phyloP scores from a whole-genome alignment of 2,329 filamentous ascomycete species.

The Venturia aucupariae region DNA sequence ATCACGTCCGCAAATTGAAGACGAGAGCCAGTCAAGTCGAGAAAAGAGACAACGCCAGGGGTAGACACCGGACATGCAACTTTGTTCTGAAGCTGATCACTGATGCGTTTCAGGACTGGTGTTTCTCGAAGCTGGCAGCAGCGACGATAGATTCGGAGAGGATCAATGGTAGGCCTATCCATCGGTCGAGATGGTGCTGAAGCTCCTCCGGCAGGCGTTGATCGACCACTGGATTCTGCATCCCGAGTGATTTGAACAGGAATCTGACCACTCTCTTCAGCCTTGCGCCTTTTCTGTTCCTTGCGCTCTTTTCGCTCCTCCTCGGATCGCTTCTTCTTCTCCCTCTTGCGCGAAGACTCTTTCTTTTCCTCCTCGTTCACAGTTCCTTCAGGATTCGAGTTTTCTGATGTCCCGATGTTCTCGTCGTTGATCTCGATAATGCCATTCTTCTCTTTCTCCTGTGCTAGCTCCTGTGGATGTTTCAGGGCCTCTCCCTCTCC shows the following conservation, averaged over 20 bases:
- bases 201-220: slow-evolving; percentile 20
- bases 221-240: slow-evolving; percentile 46
- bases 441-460: slow-evolving; percentile 47
- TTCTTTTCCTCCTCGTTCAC: slow-evolving; percentile 27
- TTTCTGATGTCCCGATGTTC: slow-evolving; percentile 33
- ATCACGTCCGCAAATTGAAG: slow-evolving; percentile 75
- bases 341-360: slow-evolving; percentile 61
- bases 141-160: slow-evolving; percentile 81
- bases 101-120: slow-evolving; percentile 82
- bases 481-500: slow-evolving; percentile 69
- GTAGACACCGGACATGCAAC: slow-evolving; percentile 54
- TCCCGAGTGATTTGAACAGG: slow-evolving; percentile 75
- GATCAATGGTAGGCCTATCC: slow-evolving; percentile 74
- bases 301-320: slow-evolving; percentile 87
- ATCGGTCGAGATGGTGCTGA: slow-evolving; percentile 39
- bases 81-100: slow-evolving; percentile 70
- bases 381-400: slow-evolving; percentile 32
- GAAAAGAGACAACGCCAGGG: slow-evolving; percentile 67
- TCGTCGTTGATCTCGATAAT: slow-evolving; percentile 25
- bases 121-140: slow-evolving; percentile 93
- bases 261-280: slow-evolving; percentile 78
- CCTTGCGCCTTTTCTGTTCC: slow-evolving; percentile 75
- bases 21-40: slow-evolving; percentile 78
- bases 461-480: slow-evolving; percentile 45
- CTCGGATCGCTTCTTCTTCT: slow-evolving; percentile 93